A percentile compares a stretch with the other conserved stretches of the same genome.
These are phyloP conservation scores for Kodamaea sp. DNA, from an alignment of 1,139 yeast genomes.

Conservation along the genomic window DNA sequence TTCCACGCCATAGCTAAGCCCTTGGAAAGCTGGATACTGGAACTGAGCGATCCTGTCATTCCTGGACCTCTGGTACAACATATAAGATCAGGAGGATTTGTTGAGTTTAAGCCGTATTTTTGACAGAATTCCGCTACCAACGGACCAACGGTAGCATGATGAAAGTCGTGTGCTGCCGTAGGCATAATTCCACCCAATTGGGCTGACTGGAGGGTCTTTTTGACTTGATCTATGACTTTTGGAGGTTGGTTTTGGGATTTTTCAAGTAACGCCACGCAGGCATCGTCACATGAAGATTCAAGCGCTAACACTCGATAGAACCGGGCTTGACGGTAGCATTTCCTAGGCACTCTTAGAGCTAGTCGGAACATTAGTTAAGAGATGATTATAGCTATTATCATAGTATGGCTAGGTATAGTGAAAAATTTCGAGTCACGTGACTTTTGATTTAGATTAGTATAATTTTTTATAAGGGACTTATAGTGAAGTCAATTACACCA, in stretches of 20 bases:
- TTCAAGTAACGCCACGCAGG: slow-evolving; percentile 80
- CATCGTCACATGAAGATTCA: slow-evolving; percentile 94
- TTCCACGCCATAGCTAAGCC: slow-evolving; percentile 81
- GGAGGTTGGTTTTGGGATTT: slow-evolving; percentile 45
- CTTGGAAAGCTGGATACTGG: slow-evolving; percentile 82
- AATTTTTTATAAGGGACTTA: no score
- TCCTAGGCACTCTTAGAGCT: no score
- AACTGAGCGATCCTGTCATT: slow-evolving; percentile 84
- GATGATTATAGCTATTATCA: no score
- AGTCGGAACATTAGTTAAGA: no score
- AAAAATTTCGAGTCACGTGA: no score
- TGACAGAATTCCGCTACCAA: slow-evolving; percentile 29
- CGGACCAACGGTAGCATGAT: slow-evolving; percentile 56
- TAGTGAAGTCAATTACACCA: no score
- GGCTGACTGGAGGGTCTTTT: slow-evolving; percentile 66
- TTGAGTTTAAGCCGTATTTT: slow-evolving; percentile 24
- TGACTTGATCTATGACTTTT: slow-evolving; percentile 57
- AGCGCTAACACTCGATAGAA: slow-evolving; percentile 67
- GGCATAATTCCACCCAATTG: slow-evolving; percentile 86
- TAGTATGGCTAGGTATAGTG: no score
- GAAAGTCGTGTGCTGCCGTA: slow-evolving; percentile 79
- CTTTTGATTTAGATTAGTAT: no score
- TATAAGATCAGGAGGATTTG: slow-evolving; percentile 64
- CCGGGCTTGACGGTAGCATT: no score
- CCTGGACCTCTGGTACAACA: slow-evolving; percentile 98